Evolutionary conservation across 2,329 filamentous ascomycete species (phyloP).

Genomic region (Parastagonospora avenae): DNA sequence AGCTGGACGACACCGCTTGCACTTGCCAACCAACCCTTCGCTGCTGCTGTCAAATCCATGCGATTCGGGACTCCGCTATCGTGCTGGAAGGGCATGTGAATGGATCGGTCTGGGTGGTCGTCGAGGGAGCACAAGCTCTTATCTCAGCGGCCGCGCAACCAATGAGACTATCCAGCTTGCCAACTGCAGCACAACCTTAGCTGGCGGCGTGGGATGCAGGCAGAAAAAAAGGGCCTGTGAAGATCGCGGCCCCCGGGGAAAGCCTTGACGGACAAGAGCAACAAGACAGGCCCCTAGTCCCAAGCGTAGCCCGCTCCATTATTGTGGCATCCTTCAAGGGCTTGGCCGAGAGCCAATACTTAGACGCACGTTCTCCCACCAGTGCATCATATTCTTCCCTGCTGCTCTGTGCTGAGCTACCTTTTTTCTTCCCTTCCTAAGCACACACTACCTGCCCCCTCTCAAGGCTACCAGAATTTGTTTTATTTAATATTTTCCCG

Average conservation of each 20-base stretch:
- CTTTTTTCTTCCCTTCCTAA: conserved; percentile 9
- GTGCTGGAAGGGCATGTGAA: conserved; percentile 1
- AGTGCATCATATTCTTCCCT: conserved; percentile 19
- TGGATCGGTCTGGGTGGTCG: conserved; percentile 13
- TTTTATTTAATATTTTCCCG: conserved; percentile 18
- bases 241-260: conserved; percentile 16
- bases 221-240: conserved; percentile 11
- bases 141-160: conserved; percentile 14
- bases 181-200: conserved; percentile 1
- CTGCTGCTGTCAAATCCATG: conserved; percentile 7
- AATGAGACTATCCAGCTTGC: conserved; percentile 9
- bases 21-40: background rate
- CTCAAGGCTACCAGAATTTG: conserved; percentile 1
- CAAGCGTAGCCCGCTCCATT: background rate
- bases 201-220: conserved; percentile 4
- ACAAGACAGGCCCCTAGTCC: background rate
- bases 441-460: background rate
- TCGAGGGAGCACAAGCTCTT: conserved; percentile 15
- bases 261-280: conserved; percentile 3
- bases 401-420: conserved; percentile 11
- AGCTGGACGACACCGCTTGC: background rate
- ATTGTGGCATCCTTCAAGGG: background rate
- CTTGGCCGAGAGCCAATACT: conserved; percentile 41
- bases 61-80: background rate
- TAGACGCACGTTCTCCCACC: conserved; percentile 39